These are phyloP conservation scores for Nothopassalora personata DNA, from an alignment of 2,329 filamentous ascomycete genomes.

Conservation along the genomic window DNA sequence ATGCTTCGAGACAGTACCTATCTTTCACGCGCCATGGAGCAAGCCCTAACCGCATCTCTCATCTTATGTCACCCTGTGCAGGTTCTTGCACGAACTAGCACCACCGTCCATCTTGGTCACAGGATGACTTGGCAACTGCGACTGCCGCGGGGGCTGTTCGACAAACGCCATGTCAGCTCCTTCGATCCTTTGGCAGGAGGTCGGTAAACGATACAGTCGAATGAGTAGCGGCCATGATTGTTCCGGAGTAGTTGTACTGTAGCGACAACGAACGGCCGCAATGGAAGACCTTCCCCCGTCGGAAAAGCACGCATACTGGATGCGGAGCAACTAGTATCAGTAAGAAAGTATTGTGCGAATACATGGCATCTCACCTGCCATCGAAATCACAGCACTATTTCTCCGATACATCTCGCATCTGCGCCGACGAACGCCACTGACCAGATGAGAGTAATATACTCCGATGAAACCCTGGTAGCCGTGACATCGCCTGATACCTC, in stretches of 20 bases:
- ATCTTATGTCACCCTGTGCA: background rate
- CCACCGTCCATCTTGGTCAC: background rate
- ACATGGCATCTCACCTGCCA: background rate
- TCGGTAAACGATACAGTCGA: no score
- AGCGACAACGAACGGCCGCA: no score
- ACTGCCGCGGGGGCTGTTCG: background rate
- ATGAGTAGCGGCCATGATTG: no score
- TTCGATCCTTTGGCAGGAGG: no score
- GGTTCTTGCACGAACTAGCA: no score
- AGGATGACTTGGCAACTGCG: background rate
- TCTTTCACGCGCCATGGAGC: background rate
- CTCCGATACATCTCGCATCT: background rate
- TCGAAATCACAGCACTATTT: background rate
- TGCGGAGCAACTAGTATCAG: background rate
- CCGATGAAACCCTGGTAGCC: background rate
- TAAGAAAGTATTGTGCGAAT: background rate
- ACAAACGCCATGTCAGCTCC: background rate
- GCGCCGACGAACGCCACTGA: background rate
- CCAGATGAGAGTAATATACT: background rate
- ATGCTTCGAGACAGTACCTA: background rate
- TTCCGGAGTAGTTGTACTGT: no score
- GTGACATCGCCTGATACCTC: background rate
- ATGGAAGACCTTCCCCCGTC: no score
- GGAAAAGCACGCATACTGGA: no score
- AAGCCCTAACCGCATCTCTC: background rate